Base-by-base conservation (phyloP, 2,329 filamentous ascomycete species). In the Daldinia sp. region DNA sequence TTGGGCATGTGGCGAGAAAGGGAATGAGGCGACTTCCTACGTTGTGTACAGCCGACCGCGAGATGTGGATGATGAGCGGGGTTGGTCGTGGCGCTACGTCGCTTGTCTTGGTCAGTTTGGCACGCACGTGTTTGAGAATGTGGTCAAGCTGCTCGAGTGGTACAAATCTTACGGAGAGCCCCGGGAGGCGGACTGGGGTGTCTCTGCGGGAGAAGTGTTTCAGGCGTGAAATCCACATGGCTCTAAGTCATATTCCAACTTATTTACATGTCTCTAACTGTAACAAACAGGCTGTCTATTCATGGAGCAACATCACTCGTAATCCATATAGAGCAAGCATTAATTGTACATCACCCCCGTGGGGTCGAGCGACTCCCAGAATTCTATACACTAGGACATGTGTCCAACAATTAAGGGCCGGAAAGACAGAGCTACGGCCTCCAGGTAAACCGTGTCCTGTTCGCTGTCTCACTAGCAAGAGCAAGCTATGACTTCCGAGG, bases 1-100 rank as follows among this genome's bases (percentile, higher is more conserved):
- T 1, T 30, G 23, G 23, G 15, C n/a, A 2, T 29, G 50, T 32
- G 23, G 17, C 15, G 47, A n/a, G 50, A 41, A 41, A 35, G 50
- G 50, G 10, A 52, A 53, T 25, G 35, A 53, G 35, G 23, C 23
- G 23, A 41, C 23, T 29, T 53, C 34, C 23, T 53, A 53, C 23
- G 50, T 6, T 21, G 10, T 53, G 35, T 53, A 41, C 23, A 41
- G 23, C 35, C 35, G 23, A 7, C 35, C 15, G n/a, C 13, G 7
- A 30, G 23, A 21, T 15, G 25, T 23, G 23, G 50, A 35, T 17
- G 17, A 34, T n/a, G 35, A 53, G 21, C 41, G 25, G 41, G n/a
- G 19, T 47, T 47, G 29, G 52, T 47, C 39, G 39, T 55, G 39
- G 52, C 52, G 39, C 39, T 55, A 37, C 9, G 19, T 55, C 3